These are phyloP conservation scores for Apophysomyces trapeziformis DNA, from an alignment of 371 early-diverging fungal genomes.

Conservation along the genomic window DNA sequence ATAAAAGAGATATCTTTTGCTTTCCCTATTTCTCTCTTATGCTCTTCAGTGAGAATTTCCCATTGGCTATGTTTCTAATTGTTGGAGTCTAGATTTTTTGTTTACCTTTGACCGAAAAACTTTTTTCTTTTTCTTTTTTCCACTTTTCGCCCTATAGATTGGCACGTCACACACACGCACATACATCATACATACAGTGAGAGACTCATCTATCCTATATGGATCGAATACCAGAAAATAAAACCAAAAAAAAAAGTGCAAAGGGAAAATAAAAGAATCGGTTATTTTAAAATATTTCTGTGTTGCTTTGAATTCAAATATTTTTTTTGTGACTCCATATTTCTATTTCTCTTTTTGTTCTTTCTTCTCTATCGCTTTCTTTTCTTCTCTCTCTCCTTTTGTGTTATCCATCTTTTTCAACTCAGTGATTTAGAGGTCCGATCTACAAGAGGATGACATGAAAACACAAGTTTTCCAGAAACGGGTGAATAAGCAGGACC, in stretches of 20 bases:
- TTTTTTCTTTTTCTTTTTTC: neutral
- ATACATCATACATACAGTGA: neutral
- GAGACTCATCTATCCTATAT: neutral
- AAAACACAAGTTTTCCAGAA: too few relatives aligned
- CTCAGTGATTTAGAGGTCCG: slow-evolving; percentile 5
- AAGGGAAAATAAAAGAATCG: too few relatives aligned
- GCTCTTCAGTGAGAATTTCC: neutral
- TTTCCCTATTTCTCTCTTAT: neutral
- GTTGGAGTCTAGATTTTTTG: slow-evolving; percentile 17
- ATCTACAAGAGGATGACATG: too few relatives aligned
- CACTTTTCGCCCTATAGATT: neutral
- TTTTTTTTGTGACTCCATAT: neutral
- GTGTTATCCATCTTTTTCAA: neutral
- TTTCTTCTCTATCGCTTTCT: neutral
- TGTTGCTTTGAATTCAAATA: too few relatives aligned
- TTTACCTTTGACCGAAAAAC: slow-evolving; percentile 14
- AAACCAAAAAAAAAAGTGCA: too few relatives aligned
- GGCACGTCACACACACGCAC: slow-evolving; percentile 4
- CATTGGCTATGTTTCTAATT: slow-evolving; percentile 19
- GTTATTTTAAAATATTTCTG: too few relatives aligned
- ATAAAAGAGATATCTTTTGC: neutral
- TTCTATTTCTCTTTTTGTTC: neutral
- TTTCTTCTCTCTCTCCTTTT: neutral
- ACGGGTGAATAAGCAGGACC: too few relatives aligned
- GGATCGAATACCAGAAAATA: too few relatives aligned